These are phyloP conservation scores for Candida boidinii DNA, from an alignment of 805 yeast genomes.

Conservation along the genomic window DNA sequence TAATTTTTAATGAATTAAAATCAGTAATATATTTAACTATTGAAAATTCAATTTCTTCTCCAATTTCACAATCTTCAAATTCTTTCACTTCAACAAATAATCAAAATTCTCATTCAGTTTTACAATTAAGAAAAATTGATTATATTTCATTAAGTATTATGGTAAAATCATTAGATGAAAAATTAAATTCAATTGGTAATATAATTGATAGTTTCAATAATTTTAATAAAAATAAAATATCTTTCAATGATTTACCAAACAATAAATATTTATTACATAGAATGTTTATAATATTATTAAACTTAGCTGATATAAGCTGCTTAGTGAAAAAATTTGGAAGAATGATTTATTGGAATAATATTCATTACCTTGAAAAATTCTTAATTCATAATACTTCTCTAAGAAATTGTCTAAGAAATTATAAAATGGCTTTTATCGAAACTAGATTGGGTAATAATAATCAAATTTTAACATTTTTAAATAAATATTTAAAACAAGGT, in stretches of 20 bases:
- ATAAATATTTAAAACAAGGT: constrained; percentile 35
- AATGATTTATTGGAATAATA: constrained; percentile 35
- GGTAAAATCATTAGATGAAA: too few relatives aligned
- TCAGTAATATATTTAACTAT: constrained; percentile 6
- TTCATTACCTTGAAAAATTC: constrained; percentile 33
- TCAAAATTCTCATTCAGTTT: too few relatives aligned
- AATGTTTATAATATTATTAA: constrained; percentile 29
- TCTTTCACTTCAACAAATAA: too few relatives aligned
- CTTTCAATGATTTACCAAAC: too few relatives aligned
- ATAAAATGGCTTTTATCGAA: constrained; percentile 23
- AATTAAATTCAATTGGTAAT: too few relatives aligned
- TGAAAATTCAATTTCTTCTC: constrained; percentile 1
- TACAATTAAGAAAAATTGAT: too few relatives aligned
- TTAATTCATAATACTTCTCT: constrained; percentile 16
- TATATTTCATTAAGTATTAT: too few relatives aligned
- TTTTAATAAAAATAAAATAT: too few relatives aligned
- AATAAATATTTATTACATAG: constrained; percentile 30
- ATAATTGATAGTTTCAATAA: too few relatives aligned
- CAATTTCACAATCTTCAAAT: too few relatives aligned
- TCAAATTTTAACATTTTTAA: constrained; percentile 36
- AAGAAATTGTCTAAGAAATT: constrained; percentile 14
- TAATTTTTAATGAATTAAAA: constrained; percentile 11
- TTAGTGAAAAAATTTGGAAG: constrained; percentile 39
- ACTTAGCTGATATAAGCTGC: constrained; percentile 42
- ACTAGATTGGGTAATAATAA: constrained; percentile 42